These are phyloP conservation scores for Sistotremastrum suecicum DNA, from an alignment of 768 basidiomycete genomes.

Conservation along the genomic window DNA sequence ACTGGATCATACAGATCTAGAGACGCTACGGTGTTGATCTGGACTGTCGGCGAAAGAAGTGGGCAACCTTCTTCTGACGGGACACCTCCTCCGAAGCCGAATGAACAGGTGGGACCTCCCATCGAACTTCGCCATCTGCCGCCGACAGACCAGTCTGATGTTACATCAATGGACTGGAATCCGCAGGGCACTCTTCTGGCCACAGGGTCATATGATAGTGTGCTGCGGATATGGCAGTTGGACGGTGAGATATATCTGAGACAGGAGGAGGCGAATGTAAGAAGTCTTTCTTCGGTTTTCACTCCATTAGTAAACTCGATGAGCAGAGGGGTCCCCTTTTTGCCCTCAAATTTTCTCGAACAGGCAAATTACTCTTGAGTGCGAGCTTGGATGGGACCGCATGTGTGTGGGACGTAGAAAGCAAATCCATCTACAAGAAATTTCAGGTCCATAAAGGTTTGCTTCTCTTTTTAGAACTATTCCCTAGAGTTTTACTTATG, in stretches of 20 bases:
- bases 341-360: slow-evolving; percentile 59
- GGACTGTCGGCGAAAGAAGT: slow-evolving; percentile 40
- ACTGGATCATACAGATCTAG: slow-evolving; percentile 37
- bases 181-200: slow-evolving; percentile 58
- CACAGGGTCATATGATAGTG: slow-evolving; percentile 63
- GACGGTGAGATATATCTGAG: slow-evolving; percentile 50
- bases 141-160: slow-evolving; percentile 36
- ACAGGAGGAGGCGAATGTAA: slow-evolving; percentile 12
- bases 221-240: slow-evolving; percentile 52
- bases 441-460: slow-evolving; percentile 54
- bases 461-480: slow-evolving; percentile 2
- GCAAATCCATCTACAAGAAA: slow-evolving; percentile 45
- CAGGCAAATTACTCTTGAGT: slow-evolving; percentile 58
- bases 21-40: slow-evolving; percentile 61
- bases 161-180: slow-evolving; percentile 72
- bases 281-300: neutral
- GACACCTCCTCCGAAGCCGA: slow-evolving; percentile 7
- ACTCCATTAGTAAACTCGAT: slow-evolving; percentile 14
- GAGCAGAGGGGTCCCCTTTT: slow-evolving; percentile 64
- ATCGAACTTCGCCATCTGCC: slow-evolving; percentile 35
- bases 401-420: slow-evolving; percentile 65
- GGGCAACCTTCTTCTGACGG: slow-evolving; percentile 10
- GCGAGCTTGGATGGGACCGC: slow-evolving; percentile 67
- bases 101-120: slow-evolving; percentile 17
- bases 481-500: neutral